Base-by-base conservation (phyloP, 176 grass and related monocot genomes). In the Triticum monococcum region DNA sequence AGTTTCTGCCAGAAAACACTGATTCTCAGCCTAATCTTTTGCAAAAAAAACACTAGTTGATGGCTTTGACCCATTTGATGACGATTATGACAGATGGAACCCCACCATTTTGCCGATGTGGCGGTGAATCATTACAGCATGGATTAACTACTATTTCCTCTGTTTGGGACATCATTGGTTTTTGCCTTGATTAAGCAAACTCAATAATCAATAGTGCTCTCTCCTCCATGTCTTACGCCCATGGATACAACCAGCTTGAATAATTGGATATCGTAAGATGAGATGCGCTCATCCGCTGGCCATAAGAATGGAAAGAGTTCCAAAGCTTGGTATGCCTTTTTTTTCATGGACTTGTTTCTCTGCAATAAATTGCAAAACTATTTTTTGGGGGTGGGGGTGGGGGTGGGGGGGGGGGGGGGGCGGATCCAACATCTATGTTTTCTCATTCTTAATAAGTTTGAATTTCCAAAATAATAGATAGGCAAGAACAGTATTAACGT, bases 101-200 rank as follows among this genome's bases (percentile, higher is more conserved):
- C 32, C 32, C 32, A 33, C 32, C 32, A 33, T n/a, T 33, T 33
- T 33, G 32, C 32, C 4, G 32, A 33, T 33, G 32, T 33, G 40
- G 35, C 41, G 64, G 54, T 35, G 79, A 59, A 72, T 87, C 57
- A 83, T 67, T 32, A 83, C 74, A 36, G 26, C 57, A 75, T 60
- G 59, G 66, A 83, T 90, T 87, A 87, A 67, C 38, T 83, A 79
- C 9, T 59, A 43, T 46, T 62, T 83, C 12, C 64, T 61, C 43
- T 74, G 80, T 75, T 75, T 84, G 80, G 59, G 84, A 79, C 85
- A 87, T 90, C 74, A 79, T 87, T 74, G 77, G 75, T 75, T 90
- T 91, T 80, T 24, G 40, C 40, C 71, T 35, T 65, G 59, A 84
- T 84, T 50, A 79, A 87, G 85, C 85, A 91, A 91, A 87, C 85